Percentiles rank a stretch among this genome's conserved stretches.
Evolutionary conservation across 192 early-diverging fungal genomes (phyloP).

Genomic region (Geosiphon pyriformis): DNA sequence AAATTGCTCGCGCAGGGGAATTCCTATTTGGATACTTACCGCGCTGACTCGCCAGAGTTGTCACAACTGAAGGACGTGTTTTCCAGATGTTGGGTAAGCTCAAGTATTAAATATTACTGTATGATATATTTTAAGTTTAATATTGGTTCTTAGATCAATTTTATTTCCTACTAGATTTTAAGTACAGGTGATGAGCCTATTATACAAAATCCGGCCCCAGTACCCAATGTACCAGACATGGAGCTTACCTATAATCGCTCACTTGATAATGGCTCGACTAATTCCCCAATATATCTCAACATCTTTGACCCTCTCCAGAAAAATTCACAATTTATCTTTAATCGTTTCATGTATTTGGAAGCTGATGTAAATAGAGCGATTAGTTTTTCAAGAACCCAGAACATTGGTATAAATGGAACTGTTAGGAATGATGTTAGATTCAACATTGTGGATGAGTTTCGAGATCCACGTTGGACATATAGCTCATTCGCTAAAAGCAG

Average conservation of each 20-base stretch:
- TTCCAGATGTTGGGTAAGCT: slow-evolving; percentile 6
- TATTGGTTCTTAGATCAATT: no score
- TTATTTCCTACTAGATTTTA: no score
- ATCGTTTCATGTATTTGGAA: not conserved
- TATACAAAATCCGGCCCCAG: slow-evolving; percentile 10
- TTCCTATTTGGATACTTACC: not conserved
- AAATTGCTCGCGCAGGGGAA: not conserved
- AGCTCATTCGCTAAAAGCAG: not conserved
- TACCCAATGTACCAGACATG: slow-evolving; percentile 3
- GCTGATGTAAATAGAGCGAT: slow-evolving; percentile 18
- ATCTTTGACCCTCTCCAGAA: slow-evolving; percentile 14
- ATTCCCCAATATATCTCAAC: slow-evolving; percentile 8
- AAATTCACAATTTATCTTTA: not conserved
- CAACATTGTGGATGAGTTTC: slow-evolving; percentile 16
- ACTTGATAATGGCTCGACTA: not conserved
- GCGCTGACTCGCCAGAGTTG: not conserved
- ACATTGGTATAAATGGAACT: not conserved
- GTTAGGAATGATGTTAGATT: slow-evolving; percentile 1
- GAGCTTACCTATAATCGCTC: not conserved
- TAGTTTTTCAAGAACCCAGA: not conserved
- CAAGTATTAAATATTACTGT: not conserved
- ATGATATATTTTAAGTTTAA: no score
- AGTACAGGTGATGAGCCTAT: not conserved
- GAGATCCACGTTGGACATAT: not conserved
- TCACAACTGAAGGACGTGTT: not conserved